A percentile compares a stretch with the other conserved stretches of the same genome.
Evolutionary conservation across 192 early-diverging fungal genomes (phyloP).

Genomic region (Dissophora ornata): DNA sequence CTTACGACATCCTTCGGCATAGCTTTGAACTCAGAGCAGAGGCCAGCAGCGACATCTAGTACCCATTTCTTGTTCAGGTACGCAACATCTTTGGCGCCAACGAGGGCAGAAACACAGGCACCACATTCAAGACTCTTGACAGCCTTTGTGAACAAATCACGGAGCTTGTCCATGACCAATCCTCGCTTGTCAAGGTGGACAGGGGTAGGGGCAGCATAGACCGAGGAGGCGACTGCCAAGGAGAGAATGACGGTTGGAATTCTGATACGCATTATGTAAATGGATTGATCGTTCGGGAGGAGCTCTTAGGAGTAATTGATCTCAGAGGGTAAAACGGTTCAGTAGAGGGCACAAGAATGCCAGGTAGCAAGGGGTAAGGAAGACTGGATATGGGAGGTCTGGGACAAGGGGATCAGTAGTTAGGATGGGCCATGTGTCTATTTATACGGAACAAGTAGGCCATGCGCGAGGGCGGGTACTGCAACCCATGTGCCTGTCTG

Average conservation of each 20-base stretch:
- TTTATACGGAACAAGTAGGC: too few species aligned
- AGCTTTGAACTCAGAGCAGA: constrained; percentile 47
- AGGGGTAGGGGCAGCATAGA: constrained; percentile 38
- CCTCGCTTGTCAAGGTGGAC: constrained; percentile 45
- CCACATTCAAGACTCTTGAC: constrained; percentile 53
- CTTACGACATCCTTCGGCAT: constrained; percentile 59
- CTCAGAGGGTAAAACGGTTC: neutral
- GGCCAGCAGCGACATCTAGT: constrained; percentile 36
- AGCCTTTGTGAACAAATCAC: constrained; percentile 32
- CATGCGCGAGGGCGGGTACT: neutral
- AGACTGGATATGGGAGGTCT: constrained; percentile 20
- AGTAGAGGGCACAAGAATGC: neutral
- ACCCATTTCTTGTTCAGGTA: constrained; percentile 57
- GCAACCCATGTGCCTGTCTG: neutral
- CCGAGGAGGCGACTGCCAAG: constrained; percentile 25
- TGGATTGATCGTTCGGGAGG: neutral
- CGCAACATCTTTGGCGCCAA: constrained; percentile 57
- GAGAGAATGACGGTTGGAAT: constrained; percentile 39
- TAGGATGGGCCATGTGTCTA: neutral
- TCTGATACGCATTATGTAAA: constrained; percentile 28
- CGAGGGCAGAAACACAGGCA: constrained; percentile 57
- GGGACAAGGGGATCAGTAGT: constrained; percentile 22
- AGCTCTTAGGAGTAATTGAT: too few species aligned
- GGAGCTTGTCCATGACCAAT: constrained; percentile 28
- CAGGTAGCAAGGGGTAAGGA: constrained; percentile 1